phyloP scores from a whole-genome alignment of 805 yeast species.

The Saccharomycopsis sp. region DNA sequence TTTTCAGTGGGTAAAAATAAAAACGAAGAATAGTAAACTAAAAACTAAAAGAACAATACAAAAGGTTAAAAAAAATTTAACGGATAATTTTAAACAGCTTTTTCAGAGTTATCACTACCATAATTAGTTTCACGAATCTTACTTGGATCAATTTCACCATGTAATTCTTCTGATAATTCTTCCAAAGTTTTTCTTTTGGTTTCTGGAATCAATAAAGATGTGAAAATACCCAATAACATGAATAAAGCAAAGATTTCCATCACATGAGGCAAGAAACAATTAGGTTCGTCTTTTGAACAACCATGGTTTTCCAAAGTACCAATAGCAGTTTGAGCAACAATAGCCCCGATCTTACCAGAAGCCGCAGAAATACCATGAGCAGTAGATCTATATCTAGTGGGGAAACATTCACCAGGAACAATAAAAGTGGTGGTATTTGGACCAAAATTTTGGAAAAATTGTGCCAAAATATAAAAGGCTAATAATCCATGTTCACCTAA shows the following conservation, averaged over 20 bases:
- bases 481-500: constrained; percentile 55
- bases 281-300: constrained; percentile 49
- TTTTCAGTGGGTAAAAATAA: neutral
- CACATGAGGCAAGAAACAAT: constrained; percentile 85
- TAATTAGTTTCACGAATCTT: constrained; percentile 8
- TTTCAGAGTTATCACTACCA: constrained; percentile 17
- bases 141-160: constrained; percentile 54
- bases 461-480: constrained; percentile 69
- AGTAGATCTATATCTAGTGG: constrained; percentile 91
- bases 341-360: constrained; percentile 85
- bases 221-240: constrained; percentile 70
- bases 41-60: neutral
- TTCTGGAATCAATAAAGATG: constrained; percentile 70
- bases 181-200: constrained; percentile 88
- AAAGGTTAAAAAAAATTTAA: neutral
- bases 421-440: constrained; percentile 90
- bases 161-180: constrained; percentile 69
- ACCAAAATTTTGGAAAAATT: constrained; percentile 86
- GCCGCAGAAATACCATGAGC: constrained; percentile 96
- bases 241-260: constrained; percentile 90
- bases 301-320: constrained; percentile 77
- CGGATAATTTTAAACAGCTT: constrained; percentile 18
- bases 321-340: constrained; percentile 77
- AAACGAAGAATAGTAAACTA: neutral
- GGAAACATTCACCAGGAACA: constrained; percentile 86